Conservation (phyloP, 169 alveolate species). For the Plasmodium relictum region DNA sequence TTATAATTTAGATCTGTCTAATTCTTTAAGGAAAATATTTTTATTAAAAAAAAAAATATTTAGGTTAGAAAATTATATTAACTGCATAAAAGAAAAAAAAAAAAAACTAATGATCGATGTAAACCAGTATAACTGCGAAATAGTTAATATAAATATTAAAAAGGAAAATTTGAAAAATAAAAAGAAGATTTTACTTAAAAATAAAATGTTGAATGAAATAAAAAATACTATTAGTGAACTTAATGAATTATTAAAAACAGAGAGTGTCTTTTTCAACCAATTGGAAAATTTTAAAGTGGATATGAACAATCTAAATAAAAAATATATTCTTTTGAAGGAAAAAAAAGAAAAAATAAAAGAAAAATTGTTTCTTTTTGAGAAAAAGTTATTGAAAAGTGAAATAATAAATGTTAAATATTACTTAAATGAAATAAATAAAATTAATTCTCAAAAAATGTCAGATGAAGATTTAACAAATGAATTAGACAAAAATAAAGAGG, state of each 20-base stretch:
- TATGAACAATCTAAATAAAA: slow-evolving; percentile 15
- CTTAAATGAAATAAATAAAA: background rate
- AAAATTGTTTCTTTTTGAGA: slow-evolving; percentile 29
- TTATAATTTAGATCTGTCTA: background rate
- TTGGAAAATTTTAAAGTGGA: slow-evolving; percentile 37
- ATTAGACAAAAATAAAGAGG: background rate
- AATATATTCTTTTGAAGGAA: slow-evolving; percentile 23
- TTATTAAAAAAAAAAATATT: slow-evolving; percentile 37
- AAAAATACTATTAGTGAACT: slow-evolving; percentile 42
- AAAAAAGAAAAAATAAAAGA: slow-evolving; percentile 31
- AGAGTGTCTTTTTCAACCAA: slow-evolving; percentile 17
- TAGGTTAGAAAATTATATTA: slow-evolving; percentile 19
- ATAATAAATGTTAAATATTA: background rate
- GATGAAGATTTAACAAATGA: background rate
- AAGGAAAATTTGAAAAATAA: slow-evolving; percentile 53
- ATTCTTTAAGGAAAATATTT: slow-evolving; percentile 24
- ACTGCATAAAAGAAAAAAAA: slow-evolving; percentile 27
- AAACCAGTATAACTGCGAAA: slow-evolving; percentile 41
- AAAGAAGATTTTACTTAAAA: slow-evolving; percentile 50
- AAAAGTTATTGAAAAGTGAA: slow-evolving; percentile 39
- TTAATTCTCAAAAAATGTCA: background rate
- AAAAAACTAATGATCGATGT: slow-evolving; percentile 59
- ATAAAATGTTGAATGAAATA: slow-evolving; percentile 50
- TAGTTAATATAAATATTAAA: slow-evolving; percentile 55
- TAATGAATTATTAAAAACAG: slow-evolving; percentile 40